These are phyloP conservation scores for Citrus reticulata DNA, from an alignment of 345 rosid genomes.

Conservation along the genomic window DNA sequence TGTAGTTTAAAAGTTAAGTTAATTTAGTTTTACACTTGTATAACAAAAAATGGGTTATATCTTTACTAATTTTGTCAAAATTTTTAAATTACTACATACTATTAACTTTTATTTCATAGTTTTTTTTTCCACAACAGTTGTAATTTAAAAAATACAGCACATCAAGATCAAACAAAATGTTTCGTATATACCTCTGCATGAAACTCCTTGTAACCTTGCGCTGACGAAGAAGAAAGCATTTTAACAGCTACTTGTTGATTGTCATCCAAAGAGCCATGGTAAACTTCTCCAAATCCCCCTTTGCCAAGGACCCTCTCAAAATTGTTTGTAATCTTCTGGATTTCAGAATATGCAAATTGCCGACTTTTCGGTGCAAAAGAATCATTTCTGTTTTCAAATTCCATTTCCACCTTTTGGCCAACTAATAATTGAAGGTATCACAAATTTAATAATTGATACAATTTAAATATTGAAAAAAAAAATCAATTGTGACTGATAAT, in stretches of 20 bases:
- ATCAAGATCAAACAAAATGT: rapidly evolving
- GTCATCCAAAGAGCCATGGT: constrained; percentile 33
- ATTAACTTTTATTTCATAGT: no score
- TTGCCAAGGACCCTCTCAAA: constrained; percentile 42
- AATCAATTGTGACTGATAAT: no score
- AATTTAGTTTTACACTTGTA: no score
- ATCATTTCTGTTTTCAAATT: background rate
- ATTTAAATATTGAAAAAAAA: no score
- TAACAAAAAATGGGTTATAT: no score
- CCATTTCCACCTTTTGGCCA: background rate
- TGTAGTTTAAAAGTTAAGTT: rapidly evolving
- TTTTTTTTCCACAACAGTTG: no score
- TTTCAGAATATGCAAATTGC: constrained; percentile 29
- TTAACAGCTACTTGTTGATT: constrained; percentile 46
- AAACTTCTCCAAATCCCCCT: constrained; percentile 69
- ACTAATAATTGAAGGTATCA: background rate
- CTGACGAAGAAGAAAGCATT: constrained; percentile 41
- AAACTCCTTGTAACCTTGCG: constrained; percentile 44
- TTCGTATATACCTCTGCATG: background rate
- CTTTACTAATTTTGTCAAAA: no score
- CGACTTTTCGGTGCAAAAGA: constrained; percentile 21
- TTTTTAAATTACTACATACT: no score
- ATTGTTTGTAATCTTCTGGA: constrained; percentile 35
- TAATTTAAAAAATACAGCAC: rapidly evolving
- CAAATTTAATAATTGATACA: constrained; percentile 7